Base-by-base conservation (phyloP, 1,284 basidiomycete species). In the Ceratobasidium sp. region DNA sequence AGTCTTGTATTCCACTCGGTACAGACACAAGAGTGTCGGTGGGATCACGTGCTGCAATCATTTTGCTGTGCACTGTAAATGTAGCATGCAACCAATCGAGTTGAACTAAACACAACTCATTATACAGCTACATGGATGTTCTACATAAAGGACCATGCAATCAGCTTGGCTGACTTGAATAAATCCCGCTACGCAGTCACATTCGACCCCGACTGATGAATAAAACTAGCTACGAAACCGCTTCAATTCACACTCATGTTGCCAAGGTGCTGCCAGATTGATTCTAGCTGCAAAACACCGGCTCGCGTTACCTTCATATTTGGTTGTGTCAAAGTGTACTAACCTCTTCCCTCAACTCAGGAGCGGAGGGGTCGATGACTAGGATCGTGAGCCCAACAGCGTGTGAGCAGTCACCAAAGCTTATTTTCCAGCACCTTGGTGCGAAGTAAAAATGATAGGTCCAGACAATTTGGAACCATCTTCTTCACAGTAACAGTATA, bases 331-430 rank as follows among this genome's bases (percentile, higher is more conserved):
- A 12, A 5, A 14, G 6, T 10, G 10, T 20, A 30, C 62, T 33
- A 44, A 76, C 74, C 52, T 54, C 48, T 27, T 35, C 8, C n/a
- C 54, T 67, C 16, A 76, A 38, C 18, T 59, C 23, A 8, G 64
- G 30, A 33, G 74, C 62, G n/a, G 74, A 50, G 41, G 62, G 74
- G n/a, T 27, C 74, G 74, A 1, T 38, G 12, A 7, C 48, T 27
- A 1, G 74, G 74, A 4, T 66, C 27, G 14, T 46, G 38, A 12
- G 44, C 35, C 74, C 74, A 76, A 30, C 74, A 76, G 4, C 54
- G 30, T 6, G n/a, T 59, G 12, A 76, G 74, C 12, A 67, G 30
- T 7, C 7, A 1, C 74, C 74, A 76, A 55, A 76, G 27, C 64
- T 44, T 52, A 12, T 76, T 41, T 6, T 65, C 30, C 8, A 52